Evolutionary conservation across 371 early-diverging fungal genomes (phyloP), one percentile per base, ranked within the genome.

Genomic region (Mortierella sp.): DNA sequence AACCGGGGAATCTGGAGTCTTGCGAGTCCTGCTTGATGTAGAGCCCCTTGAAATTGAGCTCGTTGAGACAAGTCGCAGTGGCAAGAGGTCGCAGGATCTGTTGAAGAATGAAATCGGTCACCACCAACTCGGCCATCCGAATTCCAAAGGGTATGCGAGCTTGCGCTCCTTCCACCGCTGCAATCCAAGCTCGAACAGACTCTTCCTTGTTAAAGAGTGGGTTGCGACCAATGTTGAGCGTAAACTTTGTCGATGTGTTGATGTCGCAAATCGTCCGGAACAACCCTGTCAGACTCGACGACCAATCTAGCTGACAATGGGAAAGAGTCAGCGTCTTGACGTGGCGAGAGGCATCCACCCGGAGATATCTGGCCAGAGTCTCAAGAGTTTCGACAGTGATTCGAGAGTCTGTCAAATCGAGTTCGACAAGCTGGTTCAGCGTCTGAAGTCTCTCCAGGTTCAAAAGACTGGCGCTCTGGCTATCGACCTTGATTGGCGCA

Each of bases 171-270:
- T 73, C 42, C 14, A 83, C 74, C 19, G 73, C 54, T 21, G 24
- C 19, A 21, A 71, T 70, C 84, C 84, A 84, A 44, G 57, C 55
- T 34, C 50, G 72, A 34, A 84, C 31, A 10, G 80, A 74, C 14
- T 70, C 72, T 24, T 80, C 80, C 14, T 71, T 52, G 55, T 84
- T 73, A 75, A 84, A 84, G 28, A 84, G 70, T 6, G 84, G 80
- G 52, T 80, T 84, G 70, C 75, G 50, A 28, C 78, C 72, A 52
- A 84, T 47, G n/a, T 58, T 38, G 31, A 84, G 38, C 6, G 84
- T 84, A 44, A 75, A 84, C 60, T 84, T 84, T 8, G 80, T 78
- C n/a, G 75, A 80, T 10, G 26, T 31, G 65, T 84, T 84, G 11
- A 74, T 72, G 19, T 78, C 65, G 58, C 84, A 84, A 60, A 84